These are phyloP conservation scores for Leptodermis oblonga DNA, from an alignment of 257 asterid genomes.

Conservation along the genomic window DNA sequence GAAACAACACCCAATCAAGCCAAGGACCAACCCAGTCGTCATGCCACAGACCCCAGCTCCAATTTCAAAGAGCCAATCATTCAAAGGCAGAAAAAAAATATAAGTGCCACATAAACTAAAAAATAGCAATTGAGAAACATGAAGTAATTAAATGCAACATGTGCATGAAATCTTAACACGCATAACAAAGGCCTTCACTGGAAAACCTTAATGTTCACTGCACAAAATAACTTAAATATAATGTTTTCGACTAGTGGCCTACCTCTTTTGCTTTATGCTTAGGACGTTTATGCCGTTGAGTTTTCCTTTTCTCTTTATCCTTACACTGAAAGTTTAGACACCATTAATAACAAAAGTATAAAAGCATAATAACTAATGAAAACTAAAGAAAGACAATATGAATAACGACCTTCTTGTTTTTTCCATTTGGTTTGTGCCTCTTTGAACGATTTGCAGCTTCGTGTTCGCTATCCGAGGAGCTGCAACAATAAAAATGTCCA, in stretches of 20 bases:
- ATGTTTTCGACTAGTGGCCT: constrained; percentile 21
- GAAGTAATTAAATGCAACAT: not conserved
- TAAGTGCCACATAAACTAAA: constrained; percentile 39
- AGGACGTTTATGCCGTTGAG: constrained; percentile 54
- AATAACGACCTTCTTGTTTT: constrained; percentile 56
- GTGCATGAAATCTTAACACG: not conserved
- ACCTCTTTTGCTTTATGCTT: constrained; percentile 82
- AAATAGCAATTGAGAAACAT: not conserved
- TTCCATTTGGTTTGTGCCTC: constrained; percentile 62
- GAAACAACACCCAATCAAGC: constrained; percentile 52
- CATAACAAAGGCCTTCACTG: not conserved
- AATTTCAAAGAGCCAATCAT: constrained; percentile 91
- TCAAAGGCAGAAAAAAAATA: constrained; percentile 63
- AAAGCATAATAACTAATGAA: constrained; percentile 5
- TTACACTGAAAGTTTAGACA: constrained; percentile 51
- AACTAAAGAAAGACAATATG: constrained; percentile 3
- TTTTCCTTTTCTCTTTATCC: constrained; percentile 67
- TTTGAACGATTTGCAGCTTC: constrained; percentile 53
- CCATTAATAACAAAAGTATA: constrained; percentile 6
- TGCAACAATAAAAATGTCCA: constrained; percentile 24
- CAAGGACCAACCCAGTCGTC: constrained; percentile 55
- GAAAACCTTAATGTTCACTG: not conserved
- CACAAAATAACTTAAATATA: not conserved
- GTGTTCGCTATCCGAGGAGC: constrained; percentile 68
- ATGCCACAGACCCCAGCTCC: constrained; percentile 96